Evolutionary conservation across 2,329 filamentous ascomycete genomes (phyloP).

Genomic region (Ceratocystis papillata): DNA sequence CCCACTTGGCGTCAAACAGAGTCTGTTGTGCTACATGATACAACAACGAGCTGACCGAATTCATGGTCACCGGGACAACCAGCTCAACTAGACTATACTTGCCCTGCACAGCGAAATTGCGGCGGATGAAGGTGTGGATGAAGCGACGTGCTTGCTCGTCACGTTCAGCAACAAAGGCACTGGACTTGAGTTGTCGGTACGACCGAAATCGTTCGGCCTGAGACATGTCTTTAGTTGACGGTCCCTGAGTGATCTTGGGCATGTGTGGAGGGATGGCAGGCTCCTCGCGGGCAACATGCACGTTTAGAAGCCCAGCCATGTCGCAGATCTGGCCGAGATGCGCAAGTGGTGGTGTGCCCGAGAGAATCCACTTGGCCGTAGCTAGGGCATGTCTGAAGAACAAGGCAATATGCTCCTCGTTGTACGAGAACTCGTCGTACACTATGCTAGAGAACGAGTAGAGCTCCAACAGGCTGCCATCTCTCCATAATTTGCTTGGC

Average conservation of each 20-base stretch:
- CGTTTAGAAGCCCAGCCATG: conserved; percentile 31
- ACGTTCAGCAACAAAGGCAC: conserved; percentile 31
- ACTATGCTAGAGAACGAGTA: conserved; percentile 35
- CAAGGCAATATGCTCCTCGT: conserved; percentile 28
- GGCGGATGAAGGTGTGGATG: conserved; percentile 29
- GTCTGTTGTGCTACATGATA: conserved; percentile 31
- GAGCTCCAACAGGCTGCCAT: conserved; percentile 30
- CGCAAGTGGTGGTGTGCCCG: conserved; percentile 35
- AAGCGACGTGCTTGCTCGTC: conserved; percentile 32
- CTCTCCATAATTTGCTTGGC: conserved; percentile 21
- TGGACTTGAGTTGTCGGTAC: conserved; percentile 31
- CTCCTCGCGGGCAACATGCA: conserved; percentile 34
- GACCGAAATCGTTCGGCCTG: conserved; percentile 31
- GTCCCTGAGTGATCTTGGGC: conserved; percentile 33
- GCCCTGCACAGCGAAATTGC: conserved; percentile 30
- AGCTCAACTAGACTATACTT: conserved; percentile 26
- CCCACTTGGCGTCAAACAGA: conserved; percentile 29
- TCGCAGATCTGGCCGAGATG: conserved; percentile 33
- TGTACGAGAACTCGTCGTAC: conserved; percentile 38
- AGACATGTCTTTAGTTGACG: conserved; percentile 28
- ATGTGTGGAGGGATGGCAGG: conserved; percentile 31
- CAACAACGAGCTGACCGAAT: conserved; percentile 25
- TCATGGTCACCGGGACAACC: conserved; percentile 29
- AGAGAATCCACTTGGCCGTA: conserved; percentile 36
- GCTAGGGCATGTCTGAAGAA: conserved; percentile 32